These are phyloP conservation scores for Paracamarosporium sp. DNA, from an alignment of 2,329 filamentous ascomycete genomes.

Conservation along the genomic window DNA sequence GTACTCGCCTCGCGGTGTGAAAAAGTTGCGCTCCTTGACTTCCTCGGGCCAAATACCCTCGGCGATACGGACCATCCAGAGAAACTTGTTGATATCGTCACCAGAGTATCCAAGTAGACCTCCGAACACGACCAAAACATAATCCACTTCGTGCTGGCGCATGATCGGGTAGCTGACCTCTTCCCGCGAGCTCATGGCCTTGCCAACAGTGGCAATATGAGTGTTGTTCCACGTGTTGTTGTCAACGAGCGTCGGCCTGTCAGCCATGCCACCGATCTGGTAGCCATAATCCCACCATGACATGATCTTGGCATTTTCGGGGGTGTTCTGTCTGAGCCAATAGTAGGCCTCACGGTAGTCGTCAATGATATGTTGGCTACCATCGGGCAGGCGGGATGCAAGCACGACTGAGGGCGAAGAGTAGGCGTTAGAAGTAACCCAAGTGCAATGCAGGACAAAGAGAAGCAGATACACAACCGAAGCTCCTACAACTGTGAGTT, in stretches of 20 bases:
- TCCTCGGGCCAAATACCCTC: conserved; percentile 99
- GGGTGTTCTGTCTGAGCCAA: conserved; percentile 97
- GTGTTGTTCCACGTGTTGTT: conserved; percentile 99
- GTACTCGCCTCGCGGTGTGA: conserved; percentile 93
- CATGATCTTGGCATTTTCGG: conserved; percentile 96
- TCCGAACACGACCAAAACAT: conserved; percentile 96
- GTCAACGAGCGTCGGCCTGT: conserved; percentile 94
- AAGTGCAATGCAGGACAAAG: conserved; percentile 97
- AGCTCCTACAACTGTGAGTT: conserved; percentile 74
- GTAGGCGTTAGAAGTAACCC: conserved; percentile 99
- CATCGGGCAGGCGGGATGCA: conserved; percentile 89
- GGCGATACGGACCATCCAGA: conserved; percentile 99
- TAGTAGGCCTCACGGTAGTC: conserved; percentile 99
- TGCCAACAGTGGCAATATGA: conserved; percentile 97
- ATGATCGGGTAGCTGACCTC: conserved; percentile 99
- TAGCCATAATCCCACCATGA: conserved; percentile 99
- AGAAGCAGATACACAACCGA: conserved; percentile 83
- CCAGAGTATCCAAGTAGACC: conserved; percentile 96
- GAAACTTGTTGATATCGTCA: conserved; percentile 99
- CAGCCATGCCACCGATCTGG: conserved; percentile 99
- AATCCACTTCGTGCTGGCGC: conserved; percentile 97
- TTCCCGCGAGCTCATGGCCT: conserved; percentile 96
- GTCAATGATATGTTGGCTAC: conserved; percentile 97
- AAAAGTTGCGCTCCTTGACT: conserved; percentile 95
- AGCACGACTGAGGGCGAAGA: conserved; percentile 97